These are phyloP conservation scores for Panicum miliaceum DNA, from an alignment of 176 grass and related monocot genomes.

Conservation along the genomic window DNA sequence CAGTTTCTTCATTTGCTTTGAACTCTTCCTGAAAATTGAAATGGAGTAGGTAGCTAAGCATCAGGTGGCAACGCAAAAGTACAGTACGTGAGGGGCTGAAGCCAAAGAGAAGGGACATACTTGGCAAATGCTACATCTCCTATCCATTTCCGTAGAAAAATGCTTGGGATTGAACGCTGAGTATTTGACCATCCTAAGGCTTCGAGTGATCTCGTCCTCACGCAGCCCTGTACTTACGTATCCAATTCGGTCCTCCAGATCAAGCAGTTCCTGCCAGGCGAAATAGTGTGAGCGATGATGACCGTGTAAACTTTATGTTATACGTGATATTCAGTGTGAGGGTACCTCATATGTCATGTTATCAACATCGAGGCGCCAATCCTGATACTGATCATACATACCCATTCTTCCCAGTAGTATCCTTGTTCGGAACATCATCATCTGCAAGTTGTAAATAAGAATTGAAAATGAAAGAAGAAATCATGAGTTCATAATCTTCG, in stretches of 20 bases:
- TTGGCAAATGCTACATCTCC: slow-evolving; percentile 87
- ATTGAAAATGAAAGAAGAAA: not conserved
- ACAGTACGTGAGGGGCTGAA: not conserved
- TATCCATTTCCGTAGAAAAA: slow-evolving; percentile 58
- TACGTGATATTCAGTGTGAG: not conserved
- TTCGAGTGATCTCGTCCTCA: slow-evolving; percentile 67
- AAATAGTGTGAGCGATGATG: not conserved
- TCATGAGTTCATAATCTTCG: not conserved
- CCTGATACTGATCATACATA: slow-evolving; percentile 73
- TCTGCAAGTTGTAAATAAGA: slow-evolving; percentile 51
- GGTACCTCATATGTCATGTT: slow-evolving; percentile 93
- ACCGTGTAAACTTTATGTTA: not conserved
- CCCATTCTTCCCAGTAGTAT: slow-evolving; percentile 73
- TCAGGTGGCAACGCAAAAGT: not conserved
- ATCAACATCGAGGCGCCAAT: slow-evolving; percentile 93
- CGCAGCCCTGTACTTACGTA: slow-evolving; percentile 91
- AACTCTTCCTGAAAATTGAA: slow-evolving; percentile 75
- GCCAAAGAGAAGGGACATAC: slow-evolving; percentile 27
- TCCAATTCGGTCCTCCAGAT: slow-evolving; percentile 77
- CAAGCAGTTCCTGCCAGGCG: slow-evolving; percentile 72
- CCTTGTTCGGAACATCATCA: slow-evolving; percentile 88
- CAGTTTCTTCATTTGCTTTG: slow-evolving; percentile 63
- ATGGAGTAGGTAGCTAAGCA: not conserved
- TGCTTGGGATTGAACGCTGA: slow-evolving; percentile 54
- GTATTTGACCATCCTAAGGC: slow-evolving; percentile 62